Conservation (phyloP, 805 yeast species). For the Sporopachydermia quercuum region DNA sequence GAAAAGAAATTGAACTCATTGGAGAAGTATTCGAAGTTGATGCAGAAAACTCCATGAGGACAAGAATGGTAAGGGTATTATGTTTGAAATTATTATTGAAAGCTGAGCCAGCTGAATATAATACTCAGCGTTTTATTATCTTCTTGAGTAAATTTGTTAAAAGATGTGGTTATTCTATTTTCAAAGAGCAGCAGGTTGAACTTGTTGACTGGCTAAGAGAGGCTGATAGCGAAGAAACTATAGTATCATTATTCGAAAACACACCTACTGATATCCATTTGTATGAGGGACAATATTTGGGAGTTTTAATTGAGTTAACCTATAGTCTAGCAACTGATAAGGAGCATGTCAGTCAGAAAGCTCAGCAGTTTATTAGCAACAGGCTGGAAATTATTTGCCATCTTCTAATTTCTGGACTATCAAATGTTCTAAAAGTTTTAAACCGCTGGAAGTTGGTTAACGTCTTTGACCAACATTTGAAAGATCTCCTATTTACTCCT, state of each 20-base stretch:
- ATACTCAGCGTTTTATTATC: not conserved
- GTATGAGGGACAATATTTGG: not conserved
- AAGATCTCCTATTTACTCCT: not conserved
- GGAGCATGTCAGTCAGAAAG: not conserved
- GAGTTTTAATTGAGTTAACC: not conserved
- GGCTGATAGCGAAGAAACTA: not conserved
- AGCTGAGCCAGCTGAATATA: not conserved
- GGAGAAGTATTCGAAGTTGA: conserved; percentile 19
- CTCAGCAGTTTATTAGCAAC: not conserved
- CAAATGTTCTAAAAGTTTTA: not conserved
- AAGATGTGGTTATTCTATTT: not conserved
- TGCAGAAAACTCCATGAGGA: conserved; percentile 11
- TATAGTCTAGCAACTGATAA: not conserved
- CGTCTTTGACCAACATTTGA: not conserved
- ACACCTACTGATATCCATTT: conserved; percentile 29
- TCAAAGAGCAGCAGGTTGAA: not conserved
- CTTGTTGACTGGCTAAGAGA: not conserved
- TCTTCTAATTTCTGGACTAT: not conserved
- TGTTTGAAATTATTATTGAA: conserved; percentile 7
- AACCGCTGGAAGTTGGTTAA: not conserved
- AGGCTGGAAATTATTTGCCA: not conserved
- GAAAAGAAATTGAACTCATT: conserved; percentile 17
- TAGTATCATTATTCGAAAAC: conserved; percentile 10
- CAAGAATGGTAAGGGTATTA: conserved; percentile 4
- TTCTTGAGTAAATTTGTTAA: not conserved